Evolutionary conservation across 495 filamentous ascomycete species (phyloP), one percentile per base, ranked within the genome.

Genomic region (Penicillium angulare): DNA sequence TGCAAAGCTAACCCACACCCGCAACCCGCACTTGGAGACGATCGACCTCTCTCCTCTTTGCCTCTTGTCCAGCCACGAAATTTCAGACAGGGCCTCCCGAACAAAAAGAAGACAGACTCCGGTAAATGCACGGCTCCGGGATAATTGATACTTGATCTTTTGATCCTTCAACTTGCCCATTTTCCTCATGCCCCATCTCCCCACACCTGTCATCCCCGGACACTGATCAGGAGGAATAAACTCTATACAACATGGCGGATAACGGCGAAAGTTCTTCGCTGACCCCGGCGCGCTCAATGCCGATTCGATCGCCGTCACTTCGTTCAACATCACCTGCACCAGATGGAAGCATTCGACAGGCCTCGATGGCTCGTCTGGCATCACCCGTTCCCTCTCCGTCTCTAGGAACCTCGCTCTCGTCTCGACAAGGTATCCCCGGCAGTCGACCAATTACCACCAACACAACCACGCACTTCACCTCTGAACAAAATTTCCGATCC

Each of bases 361-460:
- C 82, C 39, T 85, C 85, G 5, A 90, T 80, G 47, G 87, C 87
- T 26, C 81, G 88, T 50, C 74, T 92, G 17, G 85, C 85, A 20
- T 87, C 87, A 2, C 86, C 88, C 4, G 68, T 88, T 6, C 79
- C 80, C 23, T 82, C 83, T 29, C 63, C 64, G 23, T 71, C 76
- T 9, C 38, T 65, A 0, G 62, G 59, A 7, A 70, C 61, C 26
- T 77, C 81, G 16, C 66, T 76, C 22, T 67, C 75, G 0, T 52
- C 75, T 61, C 36, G 71, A 50, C 77, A 77, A 50, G 42, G 72
- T 62, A 17, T 68, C 53, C 53, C 76, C 53, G n/a, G 43, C 58
- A 40, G 50, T 24, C 56, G 59, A 38, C 59, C 62, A 32, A 40
- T 65, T 23, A 47, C 40, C 9, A 55, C 43, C 21, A 59, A 48